Conservation (phyloP, 257 asterid species). For the Lavandula angustifolia region DNA sequence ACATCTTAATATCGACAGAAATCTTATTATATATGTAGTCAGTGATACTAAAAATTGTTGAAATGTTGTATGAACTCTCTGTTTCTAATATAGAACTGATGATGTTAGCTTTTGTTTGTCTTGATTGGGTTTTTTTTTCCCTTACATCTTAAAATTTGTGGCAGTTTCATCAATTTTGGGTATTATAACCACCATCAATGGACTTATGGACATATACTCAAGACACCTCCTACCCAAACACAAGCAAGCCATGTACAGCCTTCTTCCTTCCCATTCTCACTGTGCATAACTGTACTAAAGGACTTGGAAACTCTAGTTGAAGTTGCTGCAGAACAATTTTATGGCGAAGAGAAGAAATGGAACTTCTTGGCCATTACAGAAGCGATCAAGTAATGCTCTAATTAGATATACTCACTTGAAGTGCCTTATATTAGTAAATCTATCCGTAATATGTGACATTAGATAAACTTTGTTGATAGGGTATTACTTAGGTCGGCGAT, state of each 20-base stretch:
- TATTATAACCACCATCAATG: conserved; percentile 68
- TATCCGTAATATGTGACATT: conserved; percentile 14
- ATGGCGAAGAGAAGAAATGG: conserved; percentile 92
- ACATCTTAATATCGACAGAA: not conserved
- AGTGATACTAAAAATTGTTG: conserved; percentile 1
- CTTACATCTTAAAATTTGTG: conserved; percentile 26
- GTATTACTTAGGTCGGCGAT: conserved; percentile 70
- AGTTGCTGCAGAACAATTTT: conserved; percentile 81
- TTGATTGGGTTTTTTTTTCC: conserved; percentile 16
- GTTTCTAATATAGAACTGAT: not conserved
- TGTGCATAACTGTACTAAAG: conserved; percentile 83
- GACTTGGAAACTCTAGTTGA: conserved; percentile 96
- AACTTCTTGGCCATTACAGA: conserved; percentile 76
- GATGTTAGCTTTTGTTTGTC: conserved; percentile 5
- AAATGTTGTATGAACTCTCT: not conserved
- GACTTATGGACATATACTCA: conserved; percentile 84
- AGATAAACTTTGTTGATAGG: conserved; percentile 49
- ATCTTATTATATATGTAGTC: not conserved
- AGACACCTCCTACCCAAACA: conserved; percentile 49
- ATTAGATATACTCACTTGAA: conserved; percentile 11
- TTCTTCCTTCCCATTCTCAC: conserved; percentile 71
- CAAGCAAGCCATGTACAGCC: conserved; percentile 46
- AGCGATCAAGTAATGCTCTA: conserved; percentile 62
- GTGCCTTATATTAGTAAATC: conserved; percentile 9
- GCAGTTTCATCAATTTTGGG: conserved; percentile 91